phyloP scores from a whole-genome alignment of 495 filamentous ascomycete genomes.

The Pyronema omphalodes region DNA sequence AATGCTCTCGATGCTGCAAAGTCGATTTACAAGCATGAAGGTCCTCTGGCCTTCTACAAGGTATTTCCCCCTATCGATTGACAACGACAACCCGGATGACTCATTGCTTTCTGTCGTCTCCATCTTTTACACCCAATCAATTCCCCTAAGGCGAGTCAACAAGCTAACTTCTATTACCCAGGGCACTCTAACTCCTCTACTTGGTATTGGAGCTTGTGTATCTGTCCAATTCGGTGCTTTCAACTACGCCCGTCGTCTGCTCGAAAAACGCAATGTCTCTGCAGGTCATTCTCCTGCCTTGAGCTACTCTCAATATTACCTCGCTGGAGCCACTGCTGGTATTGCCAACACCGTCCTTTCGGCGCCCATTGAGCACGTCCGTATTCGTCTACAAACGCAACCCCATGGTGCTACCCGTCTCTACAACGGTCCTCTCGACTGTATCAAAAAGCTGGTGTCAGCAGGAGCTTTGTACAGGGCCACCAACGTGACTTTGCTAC shows the following conservation, averaged over 20 bases:
- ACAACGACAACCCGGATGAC: neutral
- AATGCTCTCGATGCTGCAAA: constrained; percentile 61
- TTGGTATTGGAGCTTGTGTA: constrained; percentile 94
- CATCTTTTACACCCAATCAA: neutral
- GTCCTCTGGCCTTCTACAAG: constrained; percentile 88
- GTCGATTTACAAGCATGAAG: constrained; percentile 75
- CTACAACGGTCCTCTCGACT: constrained; percentile 75
- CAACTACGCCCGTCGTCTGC: constrained; percentile 69
- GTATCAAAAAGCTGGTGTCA: constrained; percentile 60
- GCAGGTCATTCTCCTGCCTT: constrained; percentile 31
- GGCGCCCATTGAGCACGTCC: constrained; percentile 86
- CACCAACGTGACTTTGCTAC: constrained; percentile 61
- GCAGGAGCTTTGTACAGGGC: constrained; percentile 65
- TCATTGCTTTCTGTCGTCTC: neutral
- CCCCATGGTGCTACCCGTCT: constrained; percentile 64
- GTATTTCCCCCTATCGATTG: constrained; percentile 5
- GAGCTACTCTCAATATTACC: constrained; percentile 71
- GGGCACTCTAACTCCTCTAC: constrained; percentile 83
- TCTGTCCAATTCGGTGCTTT: constrained; percentile 97
- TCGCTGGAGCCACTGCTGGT: constrained; percentile 79
- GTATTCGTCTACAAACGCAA: constrained; percentile 94
- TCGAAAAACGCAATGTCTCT: constrained; percentile 51
- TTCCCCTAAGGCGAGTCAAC: neutral
- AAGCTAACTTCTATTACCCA: neutral
- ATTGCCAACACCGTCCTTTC: constrained; percentile 79